Evolutionary conservation across 129 eudicot genomes (phyloP), one percentile per base, ranked within the genome.

Genomic region (Lonicera japonica): DNA sequence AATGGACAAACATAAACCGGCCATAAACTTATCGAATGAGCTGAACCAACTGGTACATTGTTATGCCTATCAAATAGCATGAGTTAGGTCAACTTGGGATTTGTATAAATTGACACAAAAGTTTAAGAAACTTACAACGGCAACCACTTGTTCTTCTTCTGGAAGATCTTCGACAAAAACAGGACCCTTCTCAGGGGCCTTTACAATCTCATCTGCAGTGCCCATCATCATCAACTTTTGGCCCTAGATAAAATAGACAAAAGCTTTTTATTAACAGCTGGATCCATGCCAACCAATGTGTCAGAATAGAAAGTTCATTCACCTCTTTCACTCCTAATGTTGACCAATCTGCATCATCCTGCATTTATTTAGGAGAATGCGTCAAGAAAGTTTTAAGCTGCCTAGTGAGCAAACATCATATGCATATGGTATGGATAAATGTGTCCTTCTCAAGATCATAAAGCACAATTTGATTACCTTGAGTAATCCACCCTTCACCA

Each of bases 191-290:
- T 92, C 98, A 25, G 98, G 98, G 61, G 96, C 96, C 79, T 92
- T 87, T 21, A 92, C 80, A 57, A 92, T 77, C 80, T 92, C 98
- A 66, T 92, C 98, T 41, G 95, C 95, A 70, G 98, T 92, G 74
- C 98, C 98, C 91, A 92, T 88, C 98, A 92, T 92, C 98, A 92
- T 92, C 70, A 92, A 61, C 46, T 81, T 84, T 72, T 92, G 98
- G 69, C 98, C 96, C 98, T 92, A 56, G 16, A 69, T 13, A 55
- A 72, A 69, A 72, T 21, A 65, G 34, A 45, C 21, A n/a, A 53
- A 24, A 63, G 58, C 25, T 20, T 21, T 57, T 45, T 21, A n/a
- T 21, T 19, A 18, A 54, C 41, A 24, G 54, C 61, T 20, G 36
- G 39, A 11, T 65, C 60, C 34, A 61, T 8, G 36, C 15, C 18